phyloP scores from a whole-genome alignment of 768 basidiomycete species.

The Naganishia friedmannii region DNA sequence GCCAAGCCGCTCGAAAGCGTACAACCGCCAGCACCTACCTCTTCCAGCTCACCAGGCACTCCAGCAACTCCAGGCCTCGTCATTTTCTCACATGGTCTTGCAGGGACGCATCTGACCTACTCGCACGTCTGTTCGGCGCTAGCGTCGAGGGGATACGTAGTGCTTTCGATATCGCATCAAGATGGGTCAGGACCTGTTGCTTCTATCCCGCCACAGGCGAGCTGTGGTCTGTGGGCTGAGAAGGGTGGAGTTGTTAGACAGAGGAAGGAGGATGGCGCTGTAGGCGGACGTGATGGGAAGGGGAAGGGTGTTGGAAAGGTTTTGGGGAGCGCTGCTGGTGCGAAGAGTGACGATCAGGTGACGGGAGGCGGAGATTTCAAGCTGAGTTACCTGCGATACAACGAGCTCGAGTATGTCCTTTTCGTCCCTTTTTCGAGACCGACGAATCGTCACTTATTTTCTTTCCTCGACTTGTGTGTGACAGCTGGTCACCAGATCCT shows the following conservation, averaged over 20 bases:
- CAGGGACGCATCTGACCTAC: slow-evolving; percentile 69
- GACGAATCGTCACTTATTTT: not conserved
- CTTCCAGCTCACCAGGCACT: not conserved
- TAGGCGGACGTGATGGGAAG: slow-evolving; percentile 2
- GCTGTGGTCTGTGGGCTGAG: slow-evolving; percentile 36
- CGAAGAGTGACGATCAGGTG: slow-evolving; percentile 54
- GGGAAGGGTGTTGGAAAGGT: slow-evolving; percentile 18
- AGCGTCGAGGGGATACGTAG: slow-evolving; percentile 74
- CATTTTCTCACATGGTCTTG: slow-evolving; percentile 80
- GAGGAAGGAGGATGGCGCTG: slow-evolving; percentile 27
- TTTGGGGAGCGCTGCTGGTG: slow-evolving; percentile 55
- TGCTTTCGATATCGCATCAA: slow-evolving; percentile 76
- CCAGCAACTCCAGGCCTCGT: slow-evolving; percentile 55
- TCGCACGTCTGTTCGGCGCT: slow-evolving; percentile 72
- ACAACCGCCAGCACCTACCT: not conserved
- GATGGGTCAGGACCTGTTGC: slow-evolving; percentile 69
- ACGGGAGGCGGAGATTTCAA: slow-evolving; percentile 7
- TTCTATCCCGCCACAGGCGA: slow-evolving; percentile 53
- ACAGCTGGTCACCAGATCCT: slow-evolving; percentile 25
- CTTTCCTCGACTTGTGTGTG: not conserved
- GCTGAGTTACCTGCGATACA: slow-evolving; percentile 24
- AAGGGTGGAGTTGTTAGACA: slow-evolving; percentile 26
- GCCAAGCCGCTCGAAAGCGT: slow-evolving; percentile 1
- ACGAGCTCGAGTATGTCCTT: slow-evolving; percentile 37
- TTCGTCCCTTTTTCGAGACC: not conserved